Percentiles rank a stretch among this genome's conserved stretches.
Evolutionary conservation across 148 eudicot species (phyloP).

Genomic region (Vaccinium darrowii): DNA sequence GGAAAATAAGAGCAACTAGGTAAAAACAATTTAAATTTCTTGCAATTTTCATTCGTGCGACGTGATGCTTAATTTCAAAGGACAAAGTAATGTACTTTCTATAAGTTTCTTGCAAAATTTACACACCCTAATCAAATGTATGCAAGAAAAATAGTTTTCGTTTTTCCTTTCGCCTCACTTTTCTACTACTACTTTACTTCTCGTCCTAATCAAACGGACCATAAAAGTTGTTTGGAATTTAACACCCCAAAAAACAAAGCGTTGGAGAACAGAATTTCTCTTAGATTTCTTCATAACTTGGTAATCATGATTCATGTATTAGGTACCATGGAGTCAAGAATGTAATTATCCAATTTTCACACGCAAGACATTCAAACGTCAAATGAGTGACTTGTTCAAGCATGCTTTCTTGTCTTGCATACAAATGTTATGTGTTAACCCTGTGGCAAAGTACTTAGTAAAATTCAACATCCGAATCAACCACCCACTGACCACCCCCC

Average conservation of each 20-base stretch:
- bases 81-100: background rate
- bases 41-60: background rate
- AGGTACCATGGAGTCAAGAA: background rate
- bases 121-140: background rate
- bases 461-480: background rate
- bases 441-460: background rate
- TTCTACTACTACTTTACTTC: background rate
- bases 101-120: background rate
- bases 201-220: background rate
- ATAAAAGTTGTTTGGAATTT: background rate
- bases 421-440: background rate
- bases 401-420: background rate
- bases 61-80: background rate
- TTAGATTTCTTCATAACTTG: background rate
- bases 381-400: slow-evolving; percentile 13
- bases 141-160: background rate
- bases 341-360: background rate
- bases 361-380: background rate
- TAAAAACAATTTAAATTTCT: no score
- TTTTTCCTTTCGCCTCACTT: background rate
- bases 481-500: background rate
- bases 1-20: background rate
- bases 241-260: background rate
- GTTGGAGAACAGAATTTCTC: background rate
- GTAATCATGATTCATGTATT: no score